These are phyloP conservation scores for Aureobasidium sp. DNA, from an alignment of 2,329 filamentous ascomycete genomes.

Conservation along the genomic window DNA sequence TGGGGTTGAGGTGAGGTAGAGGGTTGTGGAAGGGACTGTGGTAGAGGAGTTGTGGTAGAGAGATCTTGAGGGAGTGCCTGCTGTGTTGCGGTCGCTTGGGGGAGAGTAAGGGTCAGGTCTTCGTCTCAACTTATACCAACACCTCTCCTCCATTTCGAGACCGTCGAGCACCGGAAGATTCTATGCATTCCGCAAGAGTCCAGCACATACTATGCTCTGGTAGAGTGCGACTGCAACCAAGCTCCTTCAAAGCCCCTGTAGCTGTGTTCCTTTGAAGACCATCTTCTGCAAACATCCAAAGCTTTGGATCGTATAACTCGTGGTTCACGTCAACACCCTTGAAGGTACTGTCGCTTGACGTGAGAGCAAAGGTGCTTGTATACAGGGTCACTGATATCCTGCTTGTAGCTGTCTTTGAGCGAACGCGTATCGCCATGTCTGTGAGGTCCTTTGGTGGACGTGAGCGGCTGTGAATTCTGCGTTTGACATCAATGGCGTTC, in stretches of 20 bases:
- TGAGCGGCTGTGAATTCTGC: too few relatives aligned
- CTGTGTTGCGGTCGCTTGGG: not conserved
- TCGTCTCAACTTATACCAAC: not conserved
- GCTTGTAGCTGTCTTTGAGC: not conserved
- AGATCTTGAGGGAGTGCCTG: not conserved
- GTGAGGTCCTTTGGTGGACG: too few relatives aligned
- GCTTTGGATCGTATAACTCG: not conserved
- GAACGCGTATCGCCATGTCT: too few relatives aligned
- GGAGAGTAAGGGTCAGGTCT: not conserved
- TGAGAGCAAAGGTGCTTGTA: not conserved
- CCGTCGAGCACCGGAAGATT: not conserved
- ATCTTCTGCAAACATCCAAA: not conserved
- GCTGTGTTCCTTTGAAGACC: not conserved
- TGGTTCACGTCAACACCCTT: not conserved
- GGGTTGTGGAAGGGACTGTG: not conserved
- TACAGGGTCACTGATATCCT: not conserved
- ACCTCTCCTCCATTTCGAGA: not conserved
- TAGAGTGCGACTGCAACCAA: not conserved
- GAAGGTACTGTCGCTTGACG: not conserved
- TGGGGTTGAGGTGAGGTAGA: not conserved
- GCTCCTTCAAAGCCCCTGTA: not conserved
- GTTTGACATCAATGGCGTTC: too few relatives aligned
- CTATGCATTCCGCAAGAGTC: not conserved
- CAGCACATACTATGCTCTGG: not conserved
- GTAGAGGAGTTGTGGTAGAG: not conserved